These are phyloP conservation scores for Lactarius sanguifluus DNA, from an alignment of 768 basidiomycete species.

Conservation along the genomic window DNA sequence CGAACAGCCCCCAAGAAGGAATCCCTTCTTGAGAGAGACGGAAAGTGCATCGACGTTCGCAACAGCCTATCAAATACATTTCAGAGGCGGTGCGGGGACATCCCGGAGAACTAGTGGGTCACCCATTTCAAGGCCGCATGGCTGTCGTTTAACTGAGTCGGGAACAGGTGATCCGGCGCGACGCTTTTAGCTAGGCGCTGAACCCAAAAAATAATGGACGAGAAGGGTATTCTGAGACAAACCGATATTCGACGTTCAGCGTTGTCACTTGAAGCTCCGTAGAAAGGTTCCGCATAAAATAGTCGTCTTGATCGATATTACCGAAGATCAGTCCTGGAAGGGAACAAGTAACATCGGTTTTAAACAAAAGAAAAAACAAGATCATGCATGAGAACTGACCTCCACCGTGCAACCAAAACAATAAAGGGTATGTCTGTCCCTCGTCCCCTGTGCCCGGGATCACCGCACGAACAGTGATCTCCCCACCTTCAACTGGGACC, in stretches of 20 bases:
- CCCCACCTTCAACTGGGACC: conserved; percentile 16
- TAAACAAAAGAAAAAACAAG: not conserved
- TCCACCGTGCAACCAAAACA: conserved; percentile 14
- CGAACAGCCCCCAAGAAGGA: conserved; percentile 33
- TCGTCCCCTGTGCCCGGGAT: not conserved
- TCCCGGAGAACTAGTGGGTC: not conserved
- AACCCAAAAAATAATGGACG: not conserved
- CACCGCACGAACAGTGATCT: conserved; percentile 11
- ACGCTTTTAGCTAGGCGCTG: conserved; percentile 4
- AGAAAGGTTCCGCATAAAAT: conserved; percentile 22
- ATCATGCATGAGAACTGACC: not conserved
- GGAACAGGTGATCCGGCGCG: conserved; percentile 31
- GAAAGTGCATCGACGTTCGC: conserved; percentile 20
- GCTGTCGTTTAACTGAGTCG: conserved; percentile 30
- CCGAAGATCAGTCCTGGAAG: conserved; percentile 19
- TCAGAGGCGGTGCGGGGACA: too few relatives aligned
- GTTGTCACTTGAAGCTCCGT: conserved; percentile 22
- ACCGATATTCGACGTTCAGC: conserved; percentile 27
- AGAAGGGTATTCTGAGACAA: not conserved
- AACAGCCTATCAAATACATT: conserved; percentile 14
- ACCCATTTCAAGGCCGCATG: conserved; percentile 34
- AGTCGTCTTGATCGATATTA: conserved; percentile 28
- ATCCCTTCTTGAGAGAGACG: conserved; percentile 30
- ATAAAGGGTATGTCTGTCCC: not conserved
- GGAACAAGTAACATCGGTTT: not conserved